These are phyloP conservation scores for Ceratocystis smalleyi DNA, from an alignment of 2,329 filamentous ascomycete species.

Conservation along the genomic window DNA sequence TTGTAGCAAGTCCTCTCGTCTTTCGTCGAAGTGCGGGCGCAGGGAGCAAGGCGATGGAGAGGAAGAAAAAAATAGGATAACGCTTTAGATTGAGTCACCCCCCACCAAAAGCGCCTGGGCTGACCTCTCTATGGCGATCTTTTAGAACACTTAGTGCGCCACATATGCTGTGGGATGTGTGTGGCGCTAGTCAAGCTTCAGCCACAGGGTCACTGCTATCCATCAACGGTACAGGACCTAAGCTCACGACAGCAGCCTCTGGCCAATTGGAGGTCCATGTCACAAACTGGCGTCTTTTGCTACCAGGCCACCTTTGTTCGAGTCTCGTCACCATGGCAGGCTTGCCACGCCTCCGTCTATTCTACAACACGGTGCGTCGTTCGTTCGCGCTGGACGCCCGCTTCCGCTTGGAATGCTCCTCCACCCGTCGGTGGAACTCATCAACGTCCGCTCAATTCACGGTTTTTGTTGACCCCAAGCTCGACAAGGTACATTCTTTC, in stretches of 20 bases:
- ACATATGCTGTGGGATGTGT: neutral
- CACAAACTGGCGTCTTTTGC: neutral
- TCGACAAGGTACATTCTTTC: slow-evolving; percentile 2
- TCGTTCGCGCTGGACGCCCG: neutral
- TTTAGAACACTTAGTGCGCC: neutral
- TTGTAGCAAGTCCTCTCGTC: neutral
- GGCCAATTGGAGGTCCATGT: too few species aligned
- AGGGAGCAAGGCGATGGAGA: neutral
- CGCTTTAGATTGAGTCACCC: slow-evolving; percentile 8
- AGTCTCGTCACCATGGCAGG: neutral
- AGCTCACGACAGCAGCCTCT: too few species aligned
- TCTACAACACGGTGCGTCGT: neutral
- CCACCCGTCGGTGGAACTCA: slow-evolving; percentile 3
- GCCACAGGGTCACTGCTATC: neutral
- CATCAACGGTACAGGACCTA: neutral
- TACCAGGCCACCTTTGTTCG: too few species aligned
- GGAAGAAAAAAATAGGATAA: neutral
- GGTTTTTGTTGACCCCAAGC: neutral
- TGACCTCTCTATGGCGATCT: neutral
- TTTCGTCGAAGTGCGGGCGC: neutral
- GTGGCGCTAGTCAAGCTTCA: neutral
- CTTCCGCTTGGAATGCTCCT: neutral
- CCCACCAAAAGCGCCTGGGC: neutral
- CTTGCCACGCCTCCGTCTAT: neutral
- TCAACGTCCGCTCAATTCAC: slow-evolving; percentile 2